Conservation (phyloP, 176 grass and related monocot species). For the bread wheat (Triticum aestivum) region DNA sequence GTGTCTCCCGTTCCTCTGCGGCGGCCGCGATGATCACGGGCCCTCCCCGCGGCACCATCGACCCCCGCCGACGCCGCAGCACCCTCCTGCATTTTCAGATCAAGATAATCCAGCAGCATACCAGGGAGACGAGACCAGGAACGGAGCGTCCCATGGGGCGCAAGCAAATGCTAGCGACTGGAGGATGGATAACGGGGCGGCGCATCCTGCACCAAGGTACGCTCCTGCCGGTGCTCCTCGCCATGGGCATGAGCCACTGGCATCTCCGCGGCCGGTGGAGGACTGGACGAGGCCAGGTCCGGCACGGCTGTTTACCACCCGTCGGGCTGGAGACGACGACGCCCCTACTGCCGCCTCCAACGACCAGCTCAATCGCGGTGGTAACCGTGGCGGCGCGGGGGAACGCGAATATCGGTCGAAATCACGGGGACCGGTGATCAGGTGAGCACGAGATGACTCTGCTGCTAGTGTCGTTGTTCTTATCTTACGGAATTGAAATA, state of each 20-base stretch:
- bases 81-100: neutral
- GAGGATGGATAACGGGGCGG: neutral
- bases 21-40: neutral
- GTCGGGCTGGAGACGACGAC: neutral
- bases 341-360: neutral
- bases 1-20: constrained; percentile 19
- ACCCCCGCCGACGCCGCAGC: neutral
- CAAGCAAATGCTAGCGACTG: neutral
- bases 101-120: neutral
- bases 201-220: neutral
- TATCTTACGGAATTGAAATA: neutral
- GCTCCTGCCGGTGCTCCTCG: neutral
- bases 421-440: neutral
- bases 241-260: neutral
- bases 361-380: neutral
- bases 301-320: neutral
- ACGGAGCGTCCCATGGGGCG: neutral
- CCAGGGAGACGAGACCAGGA: neutral
- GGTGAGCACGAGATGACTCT: neutral
- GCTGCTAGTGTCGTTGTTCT: neutral
- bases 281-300: neutral
- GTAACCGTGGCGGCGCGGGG: neutral
- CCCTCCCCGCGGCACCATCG: fast-evolving
- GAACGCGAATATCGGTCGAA: neutral
- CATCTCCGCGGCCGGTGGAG: neutral